Base-by-base conservation (phyloP, 1,139 yeast species). In the Blastobotrys persicus region DNA sequence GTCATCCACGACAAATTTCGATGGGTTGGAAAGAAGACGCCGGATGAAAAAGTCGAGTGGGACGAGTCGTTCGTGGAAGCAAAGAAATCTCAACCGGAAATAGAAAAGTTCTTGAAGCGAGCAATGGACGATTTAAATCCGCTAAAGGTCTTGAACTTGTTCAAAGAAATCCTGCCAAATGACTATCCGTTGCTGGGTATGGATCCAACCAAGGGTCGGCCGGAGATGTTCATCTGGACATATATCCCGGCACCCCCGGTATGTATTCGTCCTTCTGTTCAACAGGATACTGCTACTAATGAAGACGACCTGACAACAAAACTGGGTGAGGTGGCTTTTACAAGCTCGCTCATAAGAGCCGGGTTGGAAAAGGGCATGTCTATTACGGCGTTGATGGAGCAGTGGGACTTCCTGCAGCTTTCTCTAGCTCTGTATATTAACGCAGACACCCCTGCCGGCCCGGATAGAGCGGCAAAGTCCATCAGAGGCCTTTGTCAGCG, bases 161-260 rank as follows among this genome's bases (percentile, higher is more conserved):
- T 94, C 73, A 87, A 88, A 64, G 94, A 85, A 63, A 83, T 94
- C 43, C 70, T 79, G 20, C 91, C 97, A 0, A 77, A 80, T 38
- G 98, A 94, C 63, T 91, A 97, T 71, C 98, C 91, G 66, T 75
- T 94, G 32, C 72, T 94, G 37, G 99, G 98, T 46, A 82, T 94
- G 56, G 95, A 92, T 65, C 80, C 97, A 1, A 76, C 87, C 3
- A 77, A 82, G 57, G 97, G 98, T 37, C 78, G 98, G 57, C 98
- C 98, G 1, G 98, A 92, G 68, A 88, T 86, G 79, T 92, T 91
- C 67, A 80, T 94, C 42, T 94, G 98, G 99, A 79, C 96, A 62
- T 94, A 91, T 66, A 76, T 94, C 48, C 98, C 98, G 0, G 98
- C 98, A 0, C 98, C 99, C 0, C 99, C 99, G 0, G 97, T 94